Evolutionary conservation across 2,329 filamentous ascomycete genomes (phyloP).

Genomic region (Dothistroma septosporum): DNA sequence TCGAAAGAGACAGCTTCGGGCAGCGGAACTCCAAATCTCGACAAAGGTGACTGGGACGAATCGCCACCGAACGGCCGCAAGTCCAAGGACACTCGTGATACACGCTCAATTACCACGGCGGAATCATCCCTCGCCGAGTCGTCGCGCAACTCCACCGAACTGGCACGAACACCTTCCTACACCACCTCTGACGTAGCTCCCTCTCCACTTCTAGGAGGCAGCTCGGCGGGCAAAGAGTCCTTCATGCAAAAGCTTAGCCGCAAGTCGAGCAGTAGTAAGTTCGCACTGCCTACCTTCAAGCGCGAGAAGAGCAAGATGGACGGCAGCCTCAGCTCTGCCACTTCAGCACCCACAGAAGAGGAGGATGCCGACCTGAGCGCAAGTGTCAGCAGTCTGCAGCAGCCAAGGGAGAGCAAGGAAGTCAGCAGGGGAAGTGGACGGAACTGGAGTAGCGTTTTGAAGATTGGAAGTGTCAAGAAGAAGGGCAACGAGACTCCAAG

Average conservation of each 20-base stretch:
- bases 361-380: conserved; percentile 34
- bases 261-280: conserved; percentile 46
- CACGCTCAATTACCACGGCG: conserved; percentile 37
- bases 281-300: conserved; percentile 37
- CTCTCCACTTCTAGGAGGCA: conserved; percentile 34
- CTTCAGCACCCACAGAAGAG: conserved; percentile 33
- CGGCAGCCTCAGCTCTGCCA: conserved; percentile 18
- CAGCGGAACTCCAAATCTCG: conserved; percentile 17
- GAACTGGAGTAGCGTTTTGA: conserved; percentile 45
- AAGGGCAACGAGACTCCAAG: conserved; percentile 42
- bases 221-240: conserved; percentile 40
- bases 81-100: conserved; percentile 43
- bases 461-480: conserved; percentile 37
- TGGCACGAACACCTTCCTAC: conserved; percentile 32
- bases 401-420: conserved; percentile 36
- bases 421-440: conserved; percentile 37
- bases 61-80: conserved; percentile 38
- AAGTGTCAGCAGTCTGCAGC: conserved; percentile 34
- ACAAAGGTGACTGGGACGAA: conserved; percentile 32
- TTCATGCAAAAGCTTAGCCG: conserved; percentile 50
- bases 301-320: conserved; percentile 37
- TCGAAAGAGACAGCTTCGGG: conserved; percentile 28
- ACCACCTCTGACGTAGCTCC: conserved; percentile 40
- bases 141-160: conserved; percentile 27
- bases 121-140: conserved; percentile 32